Evolutionary conservation across 805 yeast genomes (phyloP), one percentile per base, ranked within the genome.

Genomic region (Spathaspora boniae): DNA sequence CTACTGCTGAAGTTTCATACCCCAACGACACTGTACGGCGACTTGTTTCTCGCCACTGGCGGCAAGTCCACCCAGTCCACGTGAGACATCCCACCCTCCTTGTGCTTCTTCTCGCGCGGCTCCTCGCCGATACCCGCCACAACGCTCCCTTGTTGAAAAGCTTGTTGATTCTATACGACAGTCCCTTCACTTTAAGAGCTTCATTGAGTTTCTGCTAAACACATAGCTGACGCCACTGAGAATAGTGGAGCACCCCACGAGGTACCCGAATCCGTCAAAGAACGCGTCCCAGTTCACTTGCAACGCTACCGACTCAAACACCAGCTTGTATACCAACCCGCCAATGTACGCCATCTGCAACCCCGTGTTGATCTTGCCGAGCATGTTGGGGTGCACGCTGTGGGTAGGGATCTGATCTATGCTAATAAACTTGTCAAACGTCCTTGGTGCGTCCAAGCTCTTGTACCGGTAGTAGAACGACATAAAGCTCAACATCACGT

Each of bases 341-440:
- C 71, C 96, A 29, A 93, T 73, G 48, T 89, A 89, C 2, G 85
- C 54, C 97, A 93, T 91, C 56, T 93, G 99, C 42, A 93, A 72
- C 1, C 81, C 86, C 0, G 99, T 93, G 62, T 93, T 93, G 58
- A 79, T 72, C 55, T 91, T 91, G 9, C 96, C 87, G 16, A 94
- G 77, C 25, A 70, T 64, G 4, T 94, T 86, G 2, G 99, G 98
- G 40, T 73, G 84, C 2, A 94, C 95, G 39, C 85, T 86, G 1
- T 87, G 95, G 16, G 88, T 81, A 4, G 83, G 91, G 41, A 78
- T 74, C 43, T 50, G 44, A 22, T 78, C 74, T 59, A 91, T 74
- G 56, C 93, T 95, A 72, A 87, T 80, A 55, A 70, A 87, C 38
- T 93, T 68, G 16, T 54, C 45, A 43, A 86, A 68, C 0, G 95